Percentiles rank a stretch among this genome's conserved stretches.
These are phyloP conservation scores for Pterocarpus santalinus DNA, from an alignment of 306 rosid genomes.

Conservation along the genomic window DNA sequence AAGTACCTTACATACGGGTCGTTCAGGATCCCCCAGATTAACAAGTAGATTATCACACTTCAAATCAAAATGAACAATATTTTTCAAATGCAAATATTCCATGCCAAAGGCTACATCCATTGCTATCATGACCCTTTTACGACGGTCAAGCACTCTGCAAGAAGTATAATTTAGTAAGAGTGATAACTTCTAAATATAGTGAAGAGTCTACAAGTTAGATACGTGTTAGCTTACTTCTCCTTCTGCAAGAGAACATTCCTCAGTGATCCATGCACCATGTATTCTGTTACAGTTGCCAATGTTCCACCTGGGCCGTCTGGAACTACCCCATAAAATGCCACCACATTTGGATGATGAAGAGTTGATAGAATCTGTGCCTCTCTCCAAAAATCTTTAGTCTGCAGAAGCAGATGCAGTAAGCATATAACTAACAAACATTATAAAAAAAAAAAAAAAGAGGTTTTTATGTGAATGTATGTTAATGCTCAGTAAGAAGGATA, in stretches of 20 bases:
- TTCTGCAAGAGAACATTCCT: constrained; percentile 81
- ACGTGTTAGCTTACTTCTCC: constrained; percentile 63
- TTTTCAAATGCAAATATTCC: constrained; percentile 97
- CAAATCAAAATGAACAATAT: constrained; percentile 93
- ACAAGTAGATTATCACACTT: constrained; percentile 96
- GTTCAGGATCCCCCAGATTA: constrained; percentile 88
- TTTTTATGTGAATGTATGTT: neutral
- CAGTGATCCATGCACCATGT: constrained; percentile 93
- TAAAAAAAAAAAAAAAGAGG: constrained; percentile 26
- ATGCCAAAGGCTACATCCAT: constrained; percentile 98
- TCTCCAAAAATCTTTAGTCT: constrained; percentile 95
- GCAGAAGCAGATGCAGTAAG: constrained; percentile 34
- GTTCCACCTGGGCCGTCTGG: constrained; percentile 91
- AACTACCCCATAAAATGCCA: constrained; percentile 94
- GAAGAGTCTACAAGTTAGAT: constrained; percentile 27
- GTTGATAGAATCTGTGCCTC: constrained; percentile 92
- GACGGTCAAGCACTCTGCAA: constrained; percentile 88
- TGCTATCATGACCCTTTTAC: constrained; percentile 80
- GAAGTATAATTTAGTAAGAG: constrained; percentile 48
- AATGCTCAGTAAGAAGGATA: constrained; percentile 29
- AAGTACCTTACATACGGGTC: constrained; percentile 94
- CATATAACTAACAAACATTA: constrained; percentile 14
- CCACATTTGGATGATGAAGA: constrained; percentile 98
- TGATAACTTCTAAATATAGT: constrained; percentile 23
- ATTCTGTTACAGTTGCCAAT: constrained; percentile 91